These are phyloP conservation scores for Hemileia vastatrix DNA, from an alignment of 1,284 basidiomycete species.

Conservation along the genomic window DNA sequence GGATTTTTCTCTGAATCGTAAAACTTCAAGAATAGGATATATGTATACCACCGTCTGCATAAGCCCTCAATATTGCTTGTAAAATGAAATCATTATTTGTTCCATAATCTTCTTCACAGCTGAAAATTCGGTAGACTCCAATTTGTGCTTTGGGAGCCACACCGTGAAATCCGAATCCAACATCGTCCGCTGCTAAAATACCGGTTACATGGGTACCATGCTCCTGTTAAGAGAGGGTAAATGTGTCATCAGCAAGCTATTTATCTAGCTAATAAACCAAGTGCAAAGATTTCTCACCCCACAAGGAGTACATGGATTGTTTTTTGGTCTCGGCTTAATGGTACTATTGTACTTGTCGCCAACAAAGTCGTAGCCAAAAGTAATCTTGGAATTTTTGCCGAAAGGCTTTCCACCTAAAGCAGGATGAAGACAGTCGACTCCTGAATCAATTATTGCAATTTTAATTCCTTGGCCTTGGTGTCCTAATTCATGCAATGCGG, in stretches of 20 bases:
- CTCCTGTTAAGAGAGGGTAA: neutral
- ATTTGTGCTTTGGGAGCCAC: neutral
- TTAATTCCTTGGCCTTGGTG: constrained; percentile 6
- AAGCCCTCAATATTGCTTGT: neutral
- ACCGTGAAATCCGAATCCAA: neutral
- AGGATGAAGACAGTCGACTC: constrained; percentile 56
- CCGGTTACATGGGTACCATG: neutral
- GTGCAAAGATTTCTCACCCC: neutral
- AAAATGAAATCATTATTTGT: constrained; percentile 2
- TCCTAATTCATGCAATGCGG: constrained; percentile 41
- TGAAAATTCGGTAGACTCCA: constrained; percentile 1
- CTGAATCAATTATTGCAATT: constrained; percentile 48
- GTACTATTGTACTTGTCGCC: neutral
- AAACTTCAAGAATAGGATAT: neutral
- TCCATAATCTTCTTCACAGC: neutral
- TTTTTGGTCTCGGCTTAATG: no score
- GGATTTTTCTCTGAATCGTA: neutral
- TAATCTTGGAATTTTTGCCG: constrained; percentile 56
- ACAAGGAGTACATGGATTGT: constrained; percentile 4
- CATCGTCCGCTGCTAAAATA: neutral
- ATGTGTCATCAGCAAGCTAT: no score
- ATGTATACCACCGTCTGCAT: neutral
- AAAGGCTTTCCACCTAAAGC: constrained; percentile 57
- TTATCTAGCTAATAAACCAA: neutral
- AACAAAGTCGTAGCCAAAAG: constrained; percentile 54